Base-by-base conservation (phyloP, 352 stramenopile genomes). In the Albugo candida region DNA sequence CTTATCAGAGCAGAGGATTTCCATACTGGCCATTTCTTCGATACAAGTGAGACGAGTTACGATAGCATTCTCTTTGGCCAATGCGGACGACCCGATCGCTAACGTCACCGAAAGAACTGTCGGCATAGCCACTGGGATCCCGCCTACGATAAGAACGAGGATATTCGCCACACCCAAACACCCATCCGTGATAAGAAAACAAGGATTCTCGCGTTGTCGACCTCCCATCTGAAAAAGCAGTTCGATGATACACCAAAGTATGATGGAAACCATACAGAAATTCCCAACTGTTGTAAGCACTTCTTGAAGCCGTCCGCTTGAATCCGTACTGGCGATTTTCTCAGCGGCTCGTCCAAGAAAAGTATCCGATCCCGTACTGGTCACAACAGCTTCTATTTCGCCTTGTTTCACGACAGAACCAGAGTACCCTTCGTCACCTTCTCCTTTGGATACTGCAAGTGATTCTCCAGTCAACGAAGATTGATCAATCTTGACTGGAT, bases 1-100 rank as follows among this genome's bases (percentile, higher is more conserved):
- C 73, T 95, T 96, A 65, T 97, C 92, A 37, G 81, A 94, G 69
- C 88, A 97, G 43, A 97, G 61, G 49, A 97, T 74, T 54, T 83
- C 70, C 83, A 96, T 96, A 37, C 59, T 70, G 17, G 84, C 86
- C 55, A 97, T 79, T 51, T 95, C 79, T 51, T 96, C 80, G 64
- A 97, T 95, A 31, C 83, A 91, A 43, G 77, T 86, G 34, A 96
- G 56, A 54, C 83, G 71, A 20, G 83, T 87, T 36, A 97, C 84
- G 49, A 97, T 96, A 39, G 83, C 87, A 54, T 89, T 92, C 53
- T 95, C 65, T 50, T 92, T 84, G 21, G 73, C 69, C 3, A 96
- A 63, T 43, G 70, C 81, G 45, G 79, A 82, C 40, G 83, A 93
- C 48, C 86, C 88, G 42, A 97, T 84, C 8, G 86, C 88, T 19